Evolutionary conservation across 768 basidiomycete species (phyloP), one percentile per base, ranked within the genome.

Genomic region (Nidularia pulvinata): DNA sequence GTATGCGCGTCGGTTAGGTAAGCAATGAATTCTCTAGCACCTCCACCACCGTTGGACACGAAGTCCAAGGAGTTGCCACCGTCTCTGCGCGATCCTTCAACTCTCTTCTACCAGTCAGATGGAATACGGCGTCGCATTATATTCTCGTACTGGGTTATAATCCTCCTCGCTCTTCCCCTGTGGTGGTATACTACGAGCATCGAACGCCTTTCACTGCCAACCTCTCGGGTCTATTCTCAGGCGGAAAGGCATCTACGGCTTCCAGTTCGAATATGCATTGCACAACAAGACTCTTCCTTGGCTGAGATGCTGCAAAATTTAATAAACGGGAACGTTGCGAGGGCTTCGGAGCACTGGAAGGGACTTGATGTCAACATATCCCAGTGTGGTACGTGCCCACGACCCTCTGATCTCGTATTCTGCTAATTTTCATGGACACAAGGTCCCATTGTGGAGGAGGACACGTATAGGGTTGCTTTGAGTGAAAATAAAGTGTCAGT

Each of bases 101-200:
- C 65, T 13, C 68, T 86, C 22, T 74, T 75, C 61, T 85, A 79
- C 58, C 84, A 89, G 65, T 70, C 72, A 11, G 65, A 71, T 48
- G 59, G 54, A 49, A 74, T 77, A 43, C 78, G 89, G 33, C 73
- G 86, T 58, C 70, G 70, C 25, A 86, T 94, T 57, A 76, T 95
- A 54, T 67, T 76, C 4, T 81, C 90, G 1, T 97, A 95, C 68
- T 94, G 94, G 84, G 51, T 80, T 25, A 70, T 93, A 30, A 79
- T 97, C 35, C 58, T 96, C 34, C 70, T 93, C 6, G 88, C 88
- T 1, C 55, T 95, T 16, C 97, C 97, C 2, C 78, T 93, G 48
- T 99, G 97, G 97, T 98, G 94, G 93, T 79, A 77, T 49, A 87
- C 90, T 30, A 98, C 97, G 4, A 91, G 90, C 57, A 96, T 98